Evolutionary conservation across 768 basidiomycete genomes (phyloP).

Genomic region (Russula emetica): DNA sequence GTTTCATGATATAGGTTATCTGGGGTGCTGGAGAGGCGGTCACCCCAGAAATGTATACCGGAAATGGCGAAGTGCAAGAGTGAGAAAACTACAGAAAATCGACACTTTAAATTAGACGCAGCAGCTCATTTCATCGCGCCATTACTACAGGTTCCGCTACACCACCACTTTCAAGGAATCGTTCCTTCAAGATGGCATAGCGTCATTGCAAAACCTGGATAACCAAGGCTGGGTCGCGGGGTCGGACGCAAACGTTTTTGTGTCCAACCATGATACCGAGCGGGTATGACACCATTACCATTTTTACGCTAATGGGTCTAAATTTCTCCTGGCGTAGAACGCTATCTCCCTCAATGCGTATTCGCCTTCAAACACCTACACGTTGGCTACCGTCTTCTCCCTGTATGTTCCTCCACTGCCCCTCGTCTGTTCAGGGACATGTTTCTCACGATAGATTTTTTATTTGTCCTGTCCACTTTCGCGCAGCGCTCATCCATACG

Average conservation of each 20-base stretch:
- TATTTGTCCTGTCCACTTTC: not conserved
- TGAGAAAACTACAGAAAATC: conserved; percentile 10
- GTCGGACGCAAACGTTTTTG: conserved; percentile 55
- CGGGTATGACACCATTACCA: conserved; percentile 35
- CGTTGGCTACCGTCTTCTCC: conserved; percentile 56
- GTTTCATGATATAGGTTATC: conserved; percentile 29
- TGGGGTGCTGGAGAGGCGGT: conserved; percentile 48
- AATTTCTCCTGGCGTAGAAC: conserved; percentile 34
- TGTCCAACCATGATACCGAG: conserved; percentile 69
- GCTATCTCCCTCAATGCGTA: conserved; percentile 53
- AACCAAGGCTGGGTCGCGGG: conserved; percentile 55
- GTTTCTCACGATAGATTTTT: not conserved
- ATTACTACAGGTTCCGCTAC: conserved; percentile 48
- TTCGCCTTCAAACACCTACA: conserved; percentile 63
- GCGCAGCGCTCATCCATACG: conserved; percentile 53
- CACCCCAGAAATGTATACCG: conserved; percentile 53
- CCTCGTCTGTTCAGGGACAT: not conserved
- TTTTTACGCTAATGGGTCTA: not conserved
- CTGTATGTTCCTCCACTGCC: conserved; percentile 33
- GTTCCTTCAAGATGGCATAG: conserved; percentile 50
- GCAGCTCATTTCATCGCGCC: not conserved
- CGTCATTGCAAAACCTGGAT: conserved; percentile 49
- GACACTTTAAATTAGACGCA: not conserved
- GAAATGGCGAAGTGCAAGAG: conserved; percentile 66
- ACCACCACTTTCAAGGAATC: conserved; percentile 48